A percentile compares a stretch with the other conserved stretches of the same genome.
Evolutionary conservation across 208 protist genomes (phyloP).

Genomic region (Leishmania tropica): DNA sequence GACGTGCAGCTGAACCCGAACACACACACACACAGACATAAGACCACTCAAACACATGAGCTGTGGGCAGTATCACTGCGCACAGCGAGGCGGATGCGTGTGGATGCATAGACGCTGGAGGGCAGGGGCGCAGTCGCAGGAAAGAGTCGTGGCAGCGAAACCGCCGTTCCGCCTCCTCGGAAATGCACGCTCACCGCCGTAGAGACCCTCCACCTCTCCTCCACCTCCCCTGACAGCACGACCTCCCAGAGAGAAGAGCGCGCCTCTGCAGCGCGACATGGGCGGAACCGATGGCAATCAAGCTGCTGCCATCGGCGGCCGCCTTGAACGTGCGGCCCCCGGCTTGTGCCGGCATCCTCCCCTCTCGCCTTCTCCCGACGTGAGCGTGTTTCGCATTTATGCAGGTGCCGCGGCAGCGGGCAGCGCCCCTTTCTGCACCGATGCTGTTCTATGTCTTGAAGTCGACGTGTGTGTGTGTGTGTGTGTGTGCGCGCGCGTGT

Average conservation of each 20-base stretch:
- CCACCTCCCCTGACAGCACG: not conserved
- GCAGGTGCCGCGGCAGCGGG: not conserved
- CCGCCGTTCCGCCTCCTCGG: not conserved
- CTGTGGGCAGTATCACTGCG: not conserved
- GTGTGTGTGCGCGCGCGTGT: too few relatives aligned
- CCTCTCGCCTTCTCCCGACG: not conserved
- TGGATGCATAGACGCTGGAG: not conserved
- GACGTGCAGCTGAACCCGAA: not conserved
- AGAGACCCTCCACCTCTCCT: not conserved
- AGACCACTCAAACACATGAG: not conserved
- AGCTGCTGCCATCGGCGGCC: not conserved
- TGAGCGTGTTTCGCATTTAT: not conserved
- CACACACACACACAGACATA: not conserved
- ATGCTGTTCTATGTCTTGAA: not conserved
- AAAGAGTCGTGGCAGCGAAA: too few relatives aligned
- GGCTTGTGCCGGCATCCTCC: not conserved
- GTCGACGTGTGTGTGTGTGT: not conserved
- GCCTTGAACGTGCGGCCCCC: not conserved
- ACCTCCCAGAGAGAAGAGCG: not conserved
- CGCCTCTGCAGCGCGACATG: not conserved
- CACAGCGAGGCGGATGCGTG: too few relatives aligned
- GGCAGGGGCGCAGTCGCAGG: not conserved
- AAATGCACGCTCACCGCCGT: not conserved
- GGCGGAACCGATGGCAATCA: not conserved
- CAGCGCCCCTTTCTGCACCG: not conserved